These are phyloP conservation scores for Trichoderma asperellum DNA, from an alignment of 2,329 filamentous ascomycete species.

Conservation along the genomic window DNA sequence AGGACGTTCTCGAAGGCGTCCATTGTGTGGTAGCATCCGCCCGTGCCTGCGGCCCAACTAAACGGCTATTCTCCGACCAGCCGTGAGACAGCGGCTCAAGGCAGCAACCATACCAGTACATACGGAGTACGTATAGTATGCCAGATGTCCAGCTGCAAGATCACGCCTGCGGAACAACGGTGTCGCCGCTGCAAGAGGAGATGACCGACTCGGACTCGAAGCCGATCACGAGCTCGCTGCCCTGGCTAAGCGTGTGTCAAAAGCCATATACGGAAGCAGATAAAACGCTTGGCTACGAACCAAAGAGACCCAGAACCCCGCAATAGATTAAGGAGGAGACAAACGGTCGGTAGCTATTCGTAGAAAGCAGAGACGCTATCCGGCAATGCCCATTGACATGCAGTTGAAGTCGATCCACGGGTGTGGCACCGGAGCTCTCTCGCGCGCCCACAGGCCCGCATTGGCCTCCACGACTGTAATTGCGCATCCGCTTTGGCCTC, in stretches of 20 bases:
- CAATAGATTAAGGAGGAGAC: constrained; percentile 27
- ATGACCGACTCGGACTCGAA: constrained; percentile 27
- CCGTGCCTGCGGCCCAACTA: constrained; percentile 1
- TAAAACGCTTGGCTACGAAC: constrained; percentile 24
- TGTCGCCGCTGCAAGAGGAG: constrained; percentile 27
- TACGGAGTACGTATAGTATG: constrained; percentile 3
- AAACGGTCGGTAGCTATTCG: constrained; percentile 15
- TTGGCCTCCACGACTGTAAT: constrained; percentile 14
- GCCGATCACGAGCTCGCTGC: constrained; percentile 26
- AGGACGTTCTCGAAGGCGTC: neutral
- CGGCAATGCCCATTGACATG: constrained; percentile 23
- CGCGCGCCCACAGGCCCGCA: constrained; percentile 20
- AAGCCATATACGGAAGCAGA: constrained; percentile 13
- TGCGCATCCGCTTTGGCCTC: constrained; percentile 20
- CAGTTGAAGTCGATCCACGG: constrained; percentile 17
- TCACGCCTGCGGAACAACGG: constrained; percentile 25
- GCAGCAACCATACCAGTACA: neutral
- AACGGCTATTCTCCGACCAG: constrained; percentile 23
- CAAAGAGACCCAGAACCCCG: constrained; percentile 14
- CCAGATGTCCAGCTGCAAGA: constrained; percentile 25
- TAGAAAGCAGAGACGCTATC: constrained; percentile 2
- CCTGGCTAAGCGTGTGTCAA: constrained; percentile 26
- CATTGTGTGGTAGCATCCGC: neutral
- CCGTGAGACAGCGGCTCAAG: constrained; percentile 17
- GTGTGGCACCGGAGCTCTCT: constrained; percentile 23